Conservation (phyloP, 2,329 filamentous ascomycete genomes). For the Aspergillus sp. region DNA sequence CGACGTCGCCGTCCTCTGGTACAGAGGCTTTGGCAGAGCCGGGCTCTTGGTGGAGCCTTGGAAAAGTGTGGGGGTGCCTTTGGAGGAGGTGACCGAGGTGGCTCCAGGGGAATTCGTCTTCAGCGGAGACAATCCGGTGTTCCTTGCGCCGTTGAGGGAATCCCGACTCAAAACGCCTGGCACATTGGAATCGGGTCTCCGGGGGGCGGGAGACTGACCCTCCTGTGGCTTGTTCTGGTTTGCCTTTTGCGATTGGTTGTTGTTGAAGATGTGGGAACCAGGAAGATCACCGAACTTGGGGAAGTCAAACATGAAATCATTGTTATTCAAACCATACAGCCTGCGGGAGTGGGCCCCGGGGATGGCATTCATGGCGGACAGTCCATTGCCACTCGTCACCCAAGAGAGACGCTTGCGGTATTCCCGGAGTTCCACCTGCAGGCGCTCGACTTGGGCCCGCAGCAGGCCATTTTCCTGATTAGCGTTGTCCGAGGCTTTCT, state of each 20-base stretch:
- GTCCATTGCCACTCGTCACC: constrained; percentile 47
- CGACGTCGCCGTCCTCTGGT: constrained; percentile 18
- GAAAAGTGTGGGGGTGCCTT: constrained; percentile 3
- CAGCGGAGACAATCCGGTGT: constrained; percentile 5
- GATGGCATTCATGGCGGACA: constrained; percentile 50
- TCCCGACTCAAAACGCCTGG: constrained; percentile 33
- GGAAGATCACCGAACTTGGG: constrained; percentile 83
- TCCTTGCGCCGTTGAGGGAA: constrained; percentile 13
- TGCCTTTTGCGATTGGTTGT: constrained; percentile 37
- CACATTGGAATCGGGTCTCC: constrained; percentile 17
- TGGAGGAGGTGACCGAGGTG: not conserved
- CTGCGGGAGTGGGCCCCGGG: constrained; percentile 45
- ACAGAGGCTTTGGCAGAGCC: constrained; percentile 9
- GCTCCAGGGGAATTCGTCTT: not conserved
- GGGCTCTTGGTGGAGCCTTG: constrained; percentile 12
- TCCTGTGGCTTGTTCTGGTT: constrained; percentile 32
- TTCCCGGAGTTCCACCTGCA: constrained; percentile 81
- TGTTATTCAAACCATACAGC: constrained; percentile 64
- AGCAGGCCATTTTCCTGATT: constrained; percentile 84
- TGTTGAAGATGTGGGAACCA: constrained; percentile 52
- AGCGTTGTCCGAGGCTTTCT: constrained; percentile 78
- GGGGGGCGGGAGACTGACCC: constrained; percentile 21
- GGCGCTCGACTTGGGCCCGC: constrained; percentile 81
- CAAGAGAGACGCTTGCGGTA: constrained; percentile 83
- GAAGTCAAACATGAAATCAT: constrained; percentile 93